Evolutionary conservation across 2,329 filamentous ascomycete species (phyloP), one percentile per base, ranked within the genome.

Genomic region (Calcarisporium arbuscula): DNA sequence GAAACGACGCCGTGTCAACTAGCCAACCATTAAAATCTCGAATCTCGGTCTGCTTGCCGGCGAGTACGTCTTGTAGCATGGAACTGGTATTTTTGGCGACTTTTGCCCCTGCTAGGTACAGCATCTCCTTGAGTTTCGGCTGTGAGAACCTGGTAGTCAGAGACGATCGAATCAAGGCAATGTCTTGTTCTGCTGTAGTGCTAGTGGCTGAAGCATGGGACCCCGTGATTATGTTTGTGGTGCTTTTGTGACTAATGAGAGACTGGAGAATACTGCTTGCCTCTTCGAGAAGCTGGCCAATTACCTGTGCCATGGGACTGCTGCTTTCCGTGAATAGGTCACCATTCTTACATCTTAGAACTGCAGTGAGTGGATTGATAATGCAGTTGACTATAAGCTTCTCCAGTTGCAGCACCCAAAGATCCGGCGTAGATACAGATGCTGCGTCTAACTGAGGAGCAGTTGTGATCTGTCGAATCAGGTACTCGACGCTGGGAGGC

Each of bases 361-460:
- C 61, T 1, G 81, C 82, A 0, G 86, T 92, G n/a, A 95, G 62
- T 0, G 90, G 86, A 52, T 95, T 94, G 49, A 95, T 77, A 20
- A 89, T 66, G 22, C 77, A 70, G 52, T 94, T 95, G 33, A 89
- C 68, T 1, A 84, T 82, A 2, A 95, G 67, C 56, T 95, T 95
- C 51, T 94, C 85, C 4, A 95, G 72, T 61, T 95, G 89, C n/a
- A 70, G 49, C 8, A 68, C 43, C 66, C 70, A 72, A 12, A 79
- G 54, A 29, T 74, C 65, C 3, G 58, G 42, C 9, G 57, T 51
- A 3, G 60, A 42, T 5, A 72, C 62, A 16, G 47, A 39, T 8
- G 48, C 58, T 0, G 62, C 67, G 10, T 57, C 52, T 3, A 80
- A 58, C 14, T 59, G 48, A 3, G 68, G 61, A 1, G 70, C 64